These are phyloP conservation scores for Sphaerobolus stellatus DNA, from an alignment of 1,284 basidiomycete genomes.

Conservation along the genomic window DNA sequence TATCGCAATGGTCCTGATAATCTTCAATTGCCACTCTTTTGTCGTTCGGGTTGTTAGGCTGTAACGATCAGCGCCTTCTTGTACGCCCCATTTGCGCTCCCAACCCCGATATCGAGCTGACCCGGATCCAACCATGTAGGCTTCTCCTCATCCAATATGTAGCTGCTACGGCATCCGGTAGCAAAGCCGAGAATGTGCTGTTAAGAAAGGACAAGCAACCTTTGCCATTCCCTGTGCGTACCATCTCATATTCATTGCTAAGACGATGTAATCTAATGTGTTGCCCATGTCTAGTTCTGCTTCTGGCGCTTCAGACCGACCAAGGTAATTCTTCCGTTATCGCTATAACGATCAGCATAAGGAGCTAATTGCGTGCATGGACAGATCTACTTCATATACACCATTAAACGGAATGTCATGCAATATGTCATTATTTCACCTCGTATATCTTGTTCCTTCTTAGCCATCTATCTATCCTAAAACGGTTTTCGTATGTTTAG, in stretches of 20 bases:
- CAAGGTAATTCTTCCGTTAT: conserved; percentile 47
- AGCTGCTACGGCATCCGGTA: conserved; percentile 60
- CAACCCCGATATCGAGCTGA: conserved; percentile 17
- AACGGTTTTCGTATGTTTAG: conserved; percentile 17
- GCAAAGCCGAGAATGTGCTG: conserved; percentile 65
- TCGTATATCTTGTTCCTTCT: conserved; percentile 39
- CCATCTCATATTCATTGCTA: neutral
- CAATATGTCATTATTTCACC: conserved; percentile 85
- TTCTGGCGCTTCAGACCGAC: conserved; percentile 78
- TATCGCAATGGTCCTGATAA: neutral
- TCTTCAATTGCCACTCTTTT: too few relatives aligned
- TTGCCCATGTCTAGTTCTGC: conserved; percentile 55
- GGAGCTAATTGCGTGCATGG: conserved; percentile 8
- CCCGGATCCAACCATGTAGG: conserved; percentile 39
- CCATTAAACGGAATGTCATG: conserved; percentile 80
- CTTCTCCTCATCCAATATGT: conserved; percentile 85
- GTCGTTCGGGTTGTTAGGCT: too few relatives aligned
- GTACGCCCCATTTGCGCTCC: conserved; percentile 43
- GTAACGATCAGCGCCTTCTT: conserved; percentile 78
- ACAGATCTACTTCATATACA: conserved; percentile 84
- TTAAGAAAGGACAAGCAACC: conserved; percentile 76
- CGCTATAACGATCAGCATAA: neutral
- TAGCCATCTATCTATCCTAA: neutral
- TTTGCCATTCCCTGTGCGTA: conserved; percentile 70
- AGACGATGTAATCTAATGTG: neutral